These are phyloP conservation scores for Podaxis rugospora DNA, from an alignment of 768 basidiomycete species.

Conservation along the genomic window DNA sequence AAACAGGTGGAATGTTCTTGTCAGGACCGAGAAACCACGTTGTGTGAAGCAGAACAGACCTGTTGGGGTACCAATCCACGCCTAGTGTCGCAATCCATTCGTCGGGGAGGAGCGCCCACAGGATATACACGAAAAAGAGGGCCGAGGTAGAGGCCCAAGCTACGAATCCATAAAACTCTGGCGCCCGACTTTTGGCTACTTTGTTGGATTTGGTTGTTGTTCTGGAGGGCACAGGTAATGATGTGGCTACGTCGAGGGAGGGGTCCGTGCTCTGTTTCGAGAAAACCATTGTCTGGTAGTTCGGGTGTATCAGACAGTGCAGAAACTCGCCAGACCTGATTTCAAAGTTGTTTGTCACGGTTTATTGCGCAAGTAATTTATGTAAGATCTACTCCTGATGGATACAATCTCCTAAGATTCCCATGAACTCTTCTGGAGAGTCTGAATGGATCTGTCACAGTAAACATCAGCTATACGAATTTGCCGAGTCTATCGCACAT, in stretches of 20 bases:
- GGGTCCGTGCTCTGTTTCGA: too few species aligned
- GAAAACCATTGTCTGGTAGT: too few species aligned
- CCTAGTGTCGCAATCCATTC: conserved; percentile 61
- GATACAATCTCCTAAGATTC: background rate
- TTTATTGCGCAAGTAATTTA: background rate
- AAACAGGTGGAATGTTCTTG: background rate
- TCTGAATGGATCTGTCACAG: background rate
- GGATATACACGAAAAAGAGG: conserved; percentile 61
- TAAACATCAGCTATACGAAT: background rate
- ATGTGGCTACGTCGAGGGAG: background rate
- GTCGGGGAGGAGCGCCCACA: conserved; percentile 83
- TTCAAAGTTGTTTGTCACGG: background rate
- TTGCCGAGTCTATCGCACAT: background rate
- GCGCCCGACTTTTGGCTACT: conserved; percentile 47
- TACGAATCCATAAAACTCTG: conserved; percentile 90
- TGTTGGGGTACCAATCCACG: conserved; percentile 83
- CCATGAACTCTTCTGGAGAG: background rate
- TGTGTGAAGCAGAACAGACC: conserved; percentile 39
- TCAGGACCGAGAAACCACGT: background rate
- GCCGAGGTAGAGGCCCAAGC: conserved; percentile 78
- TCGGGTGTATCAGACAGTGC: too few species aligned
- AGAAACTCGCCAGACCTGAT: background rate
- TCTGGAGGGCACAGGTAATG: background rate
- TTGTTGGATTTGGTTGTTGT: background rate
- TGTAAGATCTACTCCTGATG: background rate